Conservation (phyloP, 2,329 filamentous ascomycete genomes). For the Hypoxylon sp. region DNA sequence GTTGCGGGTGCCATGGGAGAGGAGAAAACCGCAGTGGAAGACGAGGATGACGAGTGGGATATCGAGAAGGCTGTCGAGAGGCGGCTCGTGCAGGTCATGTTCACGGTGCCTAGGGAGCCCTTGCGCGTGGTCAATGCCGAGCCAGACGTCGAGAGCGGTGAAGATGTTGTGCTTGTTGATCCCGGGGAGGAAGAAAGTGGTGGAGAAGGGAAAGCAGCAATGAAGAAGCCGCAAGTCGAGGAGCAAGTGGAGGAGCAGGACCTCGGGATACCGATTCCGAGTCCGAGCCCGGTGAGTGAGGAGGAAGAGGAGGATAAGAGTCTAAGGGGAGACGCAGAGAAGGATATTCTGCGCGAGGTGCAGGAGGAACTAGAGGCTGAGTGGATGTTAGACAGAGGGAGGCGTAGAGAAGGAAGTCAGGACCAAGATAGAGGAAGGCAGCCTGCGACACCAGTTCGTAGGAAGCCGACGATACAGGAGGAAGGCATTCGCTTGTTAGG, state of each 20-base stretch:
- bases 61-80: constrained; percentile 80
- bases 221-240: constrained; percentile 5
- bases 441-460: constrained; percentile 23
- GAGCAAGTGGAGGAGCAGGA: constrained; percentile 24
- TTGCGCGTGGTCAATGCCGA: constrained; percentile 91
- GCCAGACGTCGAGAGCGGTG: constrained; percentile 61
- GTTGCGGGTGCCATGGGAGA: not conserved
- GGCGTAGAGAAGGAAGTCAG: constrained; percentile 3
- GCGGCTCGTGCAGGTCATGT: constrained; percentile 85
- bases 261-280: constrained; percentile 22
- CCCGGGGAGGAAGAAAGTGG: constrained; percentile 49
- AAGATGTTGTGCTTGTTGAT: constrained; percentile 61
- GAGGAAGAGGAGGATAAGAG: constrained; percentile 32
- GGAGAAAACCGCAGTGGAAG: constrained; percentile 56
- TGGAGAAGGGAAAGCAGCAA: constrained; percentile 18
- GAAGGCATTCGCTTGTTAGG: constrained; percentile 31
- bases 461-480: constrained; percentile 23
- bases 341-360: constrained; percentile 47
- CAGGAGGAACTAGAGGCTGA: constrained; percentile 47
- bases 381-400: constrained; percentile 36
- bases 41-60: constrained; percentile 81
- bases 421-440: constrained; percentile 20
- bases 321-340: constrained; percentile 31
- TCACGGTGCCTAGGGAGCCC: constrained; percentile 90
- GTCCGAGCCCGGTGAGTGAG: constrained; percentile 39